These are phyloP conservation scores for Rosa persica DNA, from an alignment of 306 rosid genomes.

Conservation along the genomic window DNA sequence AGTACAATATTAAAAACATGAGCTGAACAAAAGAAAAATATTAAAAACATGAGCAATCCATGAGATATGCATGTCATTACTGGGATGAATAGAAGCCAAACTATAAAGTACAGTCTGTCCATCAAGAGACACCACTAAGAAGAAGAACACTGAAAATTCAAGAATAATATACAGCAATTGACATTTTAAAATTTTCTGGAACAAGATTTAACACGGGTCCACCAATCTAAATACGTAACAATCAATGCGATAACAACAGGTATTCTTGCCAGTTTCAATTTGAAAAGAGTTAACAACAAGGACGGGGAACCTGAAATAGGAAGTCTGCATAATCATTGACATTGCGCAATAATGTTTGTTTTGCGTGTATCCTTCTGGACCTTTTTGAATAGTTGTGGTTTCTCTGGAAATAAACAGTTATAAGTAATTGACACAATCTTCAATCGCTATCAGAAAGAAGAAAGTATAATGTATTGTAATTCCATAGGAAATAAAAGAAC, in stretches of 20 bases:
- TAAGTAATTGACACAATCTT: slow-evolving; percentile 12
- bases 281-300: slow-evolving; percentile 12
- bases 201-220: not conserved
- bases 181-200: not conserved
- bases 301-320: slow-evolving; percentile 61
- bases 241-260: not conserved
- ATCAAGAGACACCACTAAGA: not conserved
- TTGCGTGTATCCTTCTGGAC: slow-evolving; percentile 41
- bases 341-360: slow-evolving; percentile 48
- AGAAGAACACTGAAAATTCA: not conserved
- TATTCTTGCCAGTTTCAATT: not conserved
- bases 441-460: not conserved
- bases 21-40: no score
- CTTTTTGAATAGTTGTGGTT: slow-evolving; percentile 45
- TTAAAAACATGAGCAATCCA: not conserved
- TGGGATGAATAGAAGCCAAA: not conserved
- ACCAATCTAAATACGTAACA: not conserved
- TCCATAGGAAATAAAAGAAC: not conserved
- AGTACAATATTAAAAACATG: not conserved
- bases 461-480: not conserved
- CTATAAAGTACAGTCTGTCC: not conserved
- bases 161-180: not conserved
- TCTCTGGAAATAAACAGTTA: slow-evolving; percentile 48
- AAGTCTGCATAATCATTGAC: slow-evolving; percentile 66
- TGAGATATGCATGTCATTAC: not conserved